Conservation (phyloP, 768 basidiomycete species). For the Pulveroboletus sp. region DNA sequence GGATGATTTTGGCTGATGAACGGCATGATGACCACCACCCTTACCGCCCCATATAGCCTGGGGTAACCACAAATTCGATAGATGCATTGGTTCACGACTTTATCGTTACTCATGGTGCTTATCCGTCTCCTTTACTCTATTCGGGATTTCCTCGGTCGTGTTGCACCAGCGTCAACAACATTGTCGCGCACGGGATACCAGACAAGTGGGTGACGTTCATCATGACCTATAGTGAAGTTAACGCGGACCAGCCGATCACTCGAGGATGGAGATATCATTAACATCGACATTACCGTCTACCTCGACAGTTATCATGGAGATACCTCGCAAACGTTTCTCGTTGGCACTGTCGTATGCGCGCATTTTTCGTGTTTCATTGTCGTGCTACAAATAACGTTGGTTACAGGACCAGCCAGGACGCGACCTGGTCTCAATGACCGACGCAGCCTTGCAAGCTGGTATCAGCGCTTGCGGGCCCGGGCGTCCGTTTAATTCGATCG, state of each 20-base stretch:
- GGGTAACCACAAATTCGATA: constrained; percentile 69
- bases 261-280: constrained; percentile 80
- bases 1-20: background rate
- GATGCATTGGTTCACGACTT: constrained; percentile 70
- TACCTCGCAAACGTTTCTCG: constrained; percentile 77
- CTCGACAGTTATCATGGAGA: constrained; percentile 87
- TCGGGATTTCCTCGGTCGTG: constrained; percentile 47
- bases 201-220: constrained; percentile 59
- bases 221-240: background rate
- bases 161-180: constrained; percentile 77
- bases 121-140: constrained; percentile 83
- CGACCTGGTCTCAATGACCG: constrained; percentile 59
- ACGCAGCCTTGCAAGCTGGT: constrained; percentile 60
- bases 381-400: background rate
- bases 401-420: constrained; percentile 62
- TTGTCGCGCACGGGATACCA: constrained; percentile 85
- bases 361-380: background rate
- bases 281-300: constrained; percentile 84
- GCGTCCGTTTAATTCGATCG: constrained; percentile 63
- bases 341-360: constrained; percentile 66
- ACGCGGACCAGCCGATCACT: constrained; percentile 64
- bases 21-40: background rate
- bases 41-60: constrained; percentile 39
- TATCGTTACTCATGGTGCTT: constrained; percentile 64
- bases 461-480: constrained; percentile 77